Evolutionary conservation across 768 basidiomycete species (phyloP).

Genomic region (Suillus variegatus): DNA sequence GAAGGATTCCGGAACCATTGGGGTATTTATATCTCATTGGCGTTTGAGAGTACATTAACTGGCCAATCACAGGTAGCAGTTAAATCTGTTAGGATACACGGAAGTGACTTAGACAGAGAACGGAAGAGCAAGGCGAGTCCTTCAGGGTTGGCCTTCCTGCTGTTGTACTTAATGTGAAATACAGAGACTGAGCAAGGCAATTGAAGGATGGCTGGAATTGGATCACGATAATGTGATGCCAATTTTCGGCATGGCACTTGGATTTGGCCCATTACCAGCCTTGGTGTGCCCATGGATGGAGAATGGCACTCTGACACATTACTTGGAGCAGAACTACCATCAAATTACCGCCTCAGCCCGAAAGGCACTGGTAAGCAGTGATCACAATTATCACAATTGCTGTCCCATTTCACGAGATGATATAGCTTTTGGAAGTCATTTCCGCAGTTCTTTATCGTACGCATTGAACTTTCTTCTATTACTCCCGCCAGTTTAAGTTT

Average conservation of each 20-base stretch:
- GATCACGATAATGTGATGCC: constrained; percentile 23
- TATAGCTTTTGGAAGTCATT: constrained; percentile 7
- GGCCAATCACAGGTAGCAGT: constrained; percentile 24
- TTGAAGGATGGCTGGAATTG: constrained; percentile 27
- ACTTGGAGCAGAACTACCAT: constrained; percentile 13
- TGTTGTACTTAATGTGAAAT: not conserved
- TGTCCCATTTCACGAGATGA: not conserved
- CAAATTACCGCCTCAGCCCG: constrained; percentile 7
- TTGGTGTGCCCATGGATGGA: constrained; percentile 29
- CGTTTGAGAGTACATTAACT: not conserved
- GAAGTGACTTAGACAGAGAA: constrained; percentile 5
- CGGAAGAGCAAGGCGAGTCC: constrained; percentile 20
- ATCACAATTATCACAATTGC: not conserved
- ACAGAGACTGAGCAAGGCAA: constrained; percentile 16
- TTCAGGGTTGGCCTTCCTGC: not conserved
- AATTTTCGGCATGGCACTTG: constrained; percentile 18
- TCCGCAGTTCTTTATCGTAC: constrained; percentile 12
- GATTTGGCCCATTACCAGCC: constrained; percentile 24
- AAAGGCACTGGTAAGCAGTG: constrained; percentile 18
- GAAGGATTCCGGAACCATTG: constrained; percentile 11
- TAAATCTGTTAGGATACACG: constrained; percentile 22
- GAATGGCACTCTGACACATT: constrained; percentile 24
- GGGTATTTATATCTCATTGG: not conserved
- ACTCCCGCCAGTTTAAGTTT: not conserved
- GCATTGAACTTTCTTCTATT: not conserved